Evolutionary conservation across 768 basidiomycete genomes (phyloP).

Genomic region (Filobasidium floriforme): DNA sequence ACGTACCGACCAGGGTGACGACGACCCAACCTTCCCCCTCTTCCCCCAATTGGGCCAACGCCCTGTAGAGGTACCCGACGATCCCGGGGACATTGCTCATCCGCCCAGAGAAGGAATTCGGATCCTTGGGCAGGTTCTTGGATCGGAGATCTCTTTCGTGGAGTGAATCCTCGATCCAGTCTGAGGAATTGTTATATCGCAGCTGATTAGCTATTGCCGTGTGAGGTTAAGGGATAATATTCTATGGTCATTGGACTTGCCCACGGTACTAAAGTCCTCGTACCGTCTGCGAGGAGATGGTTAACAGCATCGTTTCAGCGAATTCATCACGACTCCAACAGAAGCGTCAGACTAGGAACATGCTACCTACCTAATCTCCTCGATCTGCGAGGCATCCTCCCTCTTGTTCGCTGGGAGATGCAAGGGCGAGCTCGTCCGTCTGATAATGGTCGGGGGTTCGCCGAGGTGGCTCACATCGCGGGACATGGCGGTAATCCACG

Average conservation of each 20-base stretch:
- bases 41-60: constrained; percentile 55
- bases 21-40: constrained; percentile 89
- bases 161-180: constrained; percentile 95
- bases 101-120: constrained; percentile 45
- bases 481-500: background rate
- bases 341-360: too few species aligned
- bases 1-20: constrained; percentile 76
- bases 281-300: constrained; percentile 60
- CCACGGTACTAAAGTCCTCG: constrained; percentile 92
- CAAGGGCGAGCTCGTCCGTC: background rate
- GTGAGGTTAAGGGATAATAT: constrained; percentile 8
- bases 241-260: constrained; percentile 48
- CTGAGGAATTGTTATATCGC: constrained; percentile 47
- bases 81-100: constrained; percentile 36
- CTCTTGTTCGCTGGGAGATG: constrained; percentile 13
- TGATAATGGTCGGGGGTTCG: background rate
- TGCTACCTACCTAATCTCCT: constrained; percentile 27
- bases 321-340: too few species aligned
- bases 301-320: background rate
- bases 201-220: constrained; percentile 22
- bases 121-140: constrained; percentile 26
- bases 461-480: constrained; percentile 11
- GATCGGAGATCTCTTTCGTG: constrained; percentile 71
- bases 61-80: constrained; percentile 53
- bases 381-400: constrained; percentile 25